Evolutionary conservation across 148 eudicot genomes (phyloP), one percentile per base, ranked within the genome.

Genomic region (Pharnaceum exiguum): DNA sequence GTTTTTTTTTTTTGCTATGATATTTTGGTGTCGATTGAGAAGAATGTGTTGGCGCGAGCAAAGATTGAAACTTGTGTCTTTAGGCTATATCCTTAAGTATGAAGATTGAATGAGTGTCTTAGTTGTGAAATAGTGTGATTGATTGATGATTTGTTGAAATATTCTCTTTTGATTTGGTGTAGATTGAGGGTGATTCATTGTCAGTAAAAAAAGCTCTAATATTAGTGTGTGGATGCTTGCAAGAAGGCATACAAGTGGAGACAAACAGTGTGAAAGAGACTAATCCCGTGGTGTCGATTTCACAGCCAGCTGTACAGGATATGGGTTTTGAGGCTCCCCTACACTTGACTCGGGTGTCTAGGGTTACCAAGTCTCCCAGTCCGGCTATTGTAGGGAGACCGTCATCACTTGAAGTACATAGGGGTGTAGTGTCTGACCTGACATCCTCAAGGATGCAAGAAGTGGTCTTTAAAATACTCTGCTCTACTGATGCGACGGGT

Each of bases 161-260:
- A 8, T 62, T 21, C 24, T 4, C 40, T 19, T 48, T 8, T 38
- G 19, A 25, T 51, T 36, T 2, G 17, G 31, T 51, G 10, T 65
- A 89, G 96, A 81, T 89, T 32, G 94, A 86, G 74, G 96, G 96
- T 52, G 74, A 71, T 55, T 55, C 69, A 46, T 40, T 79, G 48
- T 75, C 85, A 35, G 86, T 83, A 36, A 86, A 89, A 55, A 89
- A 70, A 59, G 90, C 84, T 39, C 83, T 89, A 59, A 21, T 89
- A 67, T 77, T 75, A 38, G 84, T 83, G 22, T 75, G 82, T 59
- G 47, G 87, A 35, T 59, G 82, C 67, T 66, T 89, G 67, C 94
- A 85, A 81, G 87, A 75, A 59, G 71, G 65, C 57, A 40, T 70
- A 31, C 74, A 60, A 44, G 59, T 27, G 68, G 73, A 65, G 32